Conservation (phyloP, 2,329 filamentous ascomycete genomes). For the Elsinoe perseae region DNA sequence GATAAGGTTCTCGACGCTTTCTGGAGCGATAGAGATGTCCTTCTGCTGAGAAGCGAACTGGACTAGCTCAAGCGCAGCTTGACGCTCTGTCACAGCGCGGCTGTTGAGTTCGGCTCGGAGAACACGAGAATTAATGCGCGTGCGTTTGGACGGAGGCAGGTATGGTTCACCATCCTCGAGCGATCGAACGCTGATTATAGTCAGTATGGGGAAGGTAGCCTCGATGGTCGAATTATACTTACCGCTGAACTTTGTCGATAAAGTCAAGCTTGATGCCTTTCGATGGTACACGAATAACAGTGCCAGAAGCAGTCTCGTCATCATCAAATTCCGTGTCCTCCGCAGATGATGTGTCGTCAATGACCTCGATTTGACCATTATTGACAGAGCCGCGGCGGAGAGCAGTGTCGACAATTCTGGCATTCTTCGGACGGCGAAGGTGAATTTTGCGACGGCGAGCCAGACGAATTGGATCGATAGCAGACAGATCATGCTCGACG, state of each 20-base stretch:
- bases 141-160: slow-evolving; percentile 4
- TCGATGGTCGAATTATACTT: slow-evolving; percentile 18
- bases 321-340: slow-evolving; percentile 41
- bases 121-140: slow-evolving; percentile 3
- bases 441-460: slow-evolving; percentile 31
- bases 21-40: slow-evolving; percentile 41
- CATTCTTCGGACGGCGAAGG: slow-evolving; percentile 44
- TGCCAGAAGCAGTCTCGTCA: slow-evolving; percentile 32
- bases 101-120: slow-evolving; percentile 35
- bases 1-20: slow-evolving; percentile 46
- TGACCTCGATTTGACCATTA: slow-evolving; percentile 41
- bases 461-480: slow-evolving; percentile 39
- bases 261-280: slow-evolving; percentile 49
- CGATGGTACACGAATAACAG: slow-evolving; percentile 38
- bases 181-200: neutral
- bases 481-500: slow-evolving; percentile 62
- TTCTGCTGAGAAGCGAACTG: slow-evolving; percentile 47
- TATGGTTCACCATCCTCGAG: slow-evolving; percentile 1
- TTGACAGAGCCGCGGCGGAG: slow-evolving; percentile 54
- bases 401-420: slow-evolving; percentile 40
- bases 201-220: slow-evolving; percentile 22
- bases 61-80: slow-evolving; percentile 57
- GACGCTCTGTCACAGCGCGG: slow-evolving; percentile 53
- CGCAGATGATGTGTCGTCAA: slow-evolving; percentile 36
- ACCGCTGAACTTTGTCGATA: slow-evolving; percentile 53